Percentiles rank a stretch among this genome's conserved stretches.
phyloP scores from a whole-genome alignment of 1,284 basidiomycete genomes.

The Melampsora larici-populina region DNA sequence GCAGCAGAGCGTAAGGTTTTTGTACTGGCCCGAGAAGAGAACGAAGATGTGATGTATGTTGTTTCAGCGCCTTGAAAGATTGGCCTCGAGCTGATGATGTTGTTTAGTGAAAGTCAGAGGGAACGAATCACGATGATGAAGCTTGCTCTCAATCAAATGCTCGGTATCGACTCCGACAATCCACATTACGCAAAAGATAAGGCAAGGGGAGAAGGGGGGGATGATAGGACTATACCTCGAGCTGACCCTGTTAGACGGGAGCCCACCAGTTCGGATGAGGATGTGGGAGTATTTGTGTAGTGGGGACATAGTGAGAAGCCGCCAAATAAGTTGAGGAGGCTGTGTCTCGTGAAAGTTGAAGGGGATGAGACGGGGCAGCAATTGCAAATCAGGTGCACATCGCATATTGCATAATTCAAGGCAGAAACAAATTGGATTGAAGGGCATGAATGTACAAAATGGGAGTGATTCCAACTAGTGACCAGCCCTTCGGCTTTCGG shows the following conservation, averaged over 20 bases:
- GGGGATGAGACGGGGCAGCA: background rate
- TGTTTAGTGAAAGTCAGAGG: background rate
- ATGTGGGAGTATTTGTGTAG: too few species aligned
- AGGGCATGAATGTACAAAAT: constrained; percentile 1
- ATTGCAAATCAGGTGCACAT: background rate
- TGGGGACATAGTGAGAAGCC: too few species aligned
- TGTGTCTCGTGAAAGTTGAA: background rate
- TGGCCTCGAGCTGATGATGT: background rate
- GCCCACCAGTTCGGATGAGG: too few species aligned
- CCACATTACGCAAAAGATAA: background rate
- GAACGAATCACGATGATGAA: constrained; percentile 2
- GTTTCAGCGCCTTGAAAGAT: background rate
- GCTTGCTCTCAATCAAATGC: background rate
- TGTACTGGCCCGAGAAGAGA: constrained; percentile 18
- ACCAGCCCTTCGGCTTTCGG: constrained; percentile 71
- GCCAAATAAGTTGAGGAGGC: background rate
- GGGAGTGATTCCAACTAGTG: constrained; percentile 21
- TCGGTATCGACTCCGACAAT: background rate
- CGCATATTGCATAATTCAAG: background rate
- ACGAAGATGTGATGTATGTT: constrained; percentile 24
- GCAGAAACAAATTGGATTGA: background rate
- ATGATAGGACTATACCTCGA: background rate
- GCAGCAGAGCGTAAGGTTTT: background rate
- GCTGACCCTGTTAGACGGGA: too few species aligned
- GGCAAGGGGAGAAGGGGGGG: background rate